phyloP scores from a whole-genome alignment of 495 filamentous ascomycete genomes.

The Xylaria nigripes region DNA sequence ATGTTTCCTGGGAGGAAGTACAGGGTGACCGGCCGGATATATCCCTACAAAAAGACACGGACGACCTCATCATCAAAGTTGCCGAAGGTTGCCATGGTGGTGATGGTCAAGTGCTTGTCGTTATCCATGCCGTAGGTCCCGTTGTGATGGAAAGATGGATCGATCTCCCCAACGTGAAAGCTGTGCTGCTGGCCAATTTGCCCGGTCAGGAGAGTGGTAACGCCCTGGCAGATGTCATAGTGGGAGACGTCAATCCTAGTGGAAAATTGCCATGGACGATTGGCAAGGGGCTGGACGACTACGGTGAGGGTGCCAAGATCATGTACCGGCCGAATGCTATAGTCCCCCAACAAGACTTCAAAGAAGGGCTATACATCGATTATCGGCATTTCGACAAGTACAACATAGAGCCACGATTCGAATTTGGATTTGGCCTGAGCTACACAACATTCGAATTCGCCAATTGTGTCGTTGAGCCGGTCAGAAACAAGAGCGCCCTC shows the following conservation, averaged over 20 bases:
- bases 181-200: conserved; percentile 76
- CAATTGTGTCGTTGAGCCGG: conserved; percentile 44
- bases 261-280: conserved; percentile 88
- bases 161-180: conserved; percentile 68
- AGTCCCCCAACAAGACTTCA: conserved; percentile 77
- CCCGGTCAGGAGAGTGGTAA: conserved; percentile 89
- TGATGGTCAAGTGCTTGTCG: conserved; percentile 63
- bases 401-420: conserved; percentile 57
- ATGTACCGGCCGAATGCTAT: conserved; percentile 64
- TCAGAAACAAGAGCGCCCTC: conserved; percentile 51
- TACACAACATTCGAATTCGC: conserved; percentile 76
- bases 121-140: conserved; percentile 87
- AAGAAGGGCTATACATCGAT: conserved; percentile 78
- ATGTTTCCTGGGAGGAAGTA: conserved; percentile 51
- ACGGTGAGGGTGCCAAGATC: conserved; percentile 69
- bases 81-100: conserved; percentile 60
- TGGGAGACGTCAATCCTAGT: conserved; percentile 77
- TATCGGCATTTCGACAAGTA: conserved; percentile 84
- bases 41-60: conserved; percentile 66
- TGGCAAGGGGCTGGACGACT: conserved; percentile 70
- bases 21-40: conserved; percentile 80
- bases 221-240: conserved; percentile 73
- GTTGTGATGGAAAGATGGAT: conserved; percentile 81
- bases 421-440: conserved; percentile 71
- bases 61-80: conserved; percentile 62